These are phyloP conservation scores for Dianthus caryophyllus DNA, from an alignment of 148 eudicot genomes.

Conservation along the genomic window DNA sequence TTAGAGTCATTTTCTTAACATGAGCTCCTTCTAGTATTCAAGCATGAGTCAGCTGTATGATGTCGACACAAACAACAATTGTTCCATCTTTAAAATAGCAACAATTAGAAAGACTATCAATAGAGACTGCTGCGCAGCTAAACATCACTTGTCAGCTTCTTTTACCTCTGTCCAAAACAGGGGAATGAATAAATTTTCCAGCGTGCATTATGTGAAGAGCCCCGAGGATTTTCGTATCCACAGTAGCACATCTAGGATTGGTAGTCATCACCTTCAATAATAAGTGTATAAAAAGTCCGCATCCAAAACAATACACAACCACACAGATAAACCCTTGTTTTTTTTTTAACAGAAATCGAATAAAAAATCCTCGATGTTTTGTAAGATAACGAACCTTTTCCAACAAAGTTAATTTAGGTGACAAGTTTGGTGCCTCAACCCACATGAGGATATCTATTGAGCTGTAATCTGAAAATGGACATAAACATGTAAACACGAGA, in stretches of 20 bases:
- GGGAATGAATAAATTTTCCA: conserved; percentile 89
- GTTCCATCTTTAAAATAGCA: conserved; percentile 55
- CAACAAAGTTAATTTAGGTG: conserved; percentile 73
- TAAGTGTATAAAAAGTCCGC: conserved; percentile 16
- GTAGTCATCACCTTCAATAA: conserved; percentile 81
- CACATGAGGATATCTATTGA: conserved; percentile 92
- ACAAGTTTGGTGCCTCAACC: conserved; percentile 82
- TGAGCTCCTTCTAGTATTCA: too few species aligned
- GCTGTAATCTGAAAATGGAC: conserved; percentile 37
- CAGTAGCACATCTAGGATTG: conserved; percentile 76
- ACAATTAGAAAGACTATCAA: conserved; percentile 13
- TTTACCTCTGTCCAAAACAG: conserved; percentile 85
- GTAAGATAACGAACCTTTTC: conserved; percentile 61
- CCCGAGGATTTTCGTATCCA: conserved; percentile 84
- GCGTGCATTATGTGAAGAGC: conserved; percentile 95
- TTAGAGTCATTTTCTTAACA: too few species aligned
- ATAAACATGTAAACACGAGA: conserved; percentile 7
- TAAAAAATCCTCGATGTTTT: neutral
- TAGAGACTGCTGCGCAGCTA: neutral
- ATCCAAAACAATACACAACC: neutral
- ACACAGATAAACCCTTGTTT: conserved; percentile 3
- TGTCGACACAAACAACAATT: conserved; percentile 78
- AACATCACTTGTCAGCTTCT: conserved; percentile 19
- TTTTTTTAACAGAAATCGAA: neutral
- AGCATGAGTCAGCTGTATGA: conserved; percentile 88